Conservation (phyloP, 2,329 filamentous ascomycete species). For the Neofusicoccum sp. region DNA sequence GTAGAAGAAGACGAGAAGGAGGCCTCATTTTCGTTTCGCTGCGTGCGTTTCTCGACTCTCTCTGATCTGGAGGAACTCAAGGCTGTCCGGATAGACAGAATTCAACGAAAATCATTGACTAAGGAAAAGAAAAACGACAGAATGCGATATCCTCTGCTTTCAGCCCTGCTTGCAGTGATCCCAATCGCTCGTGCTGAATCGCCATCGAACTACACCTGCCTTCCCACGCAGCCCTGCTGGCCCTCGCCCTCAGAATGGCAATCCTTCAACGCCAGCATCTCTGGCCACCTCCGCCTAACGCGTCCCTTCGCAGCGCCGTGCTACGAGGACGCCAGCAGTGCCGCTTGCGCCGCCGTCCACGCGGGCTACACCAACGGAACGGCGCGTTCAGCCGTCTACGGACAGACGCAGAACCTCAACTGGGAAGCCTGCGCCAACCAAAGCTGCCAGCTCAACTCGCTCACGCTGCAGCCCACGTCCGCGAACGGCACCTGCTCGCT, state of each 20-base stretch:
- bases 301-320: slow-evolving; percentile 17
- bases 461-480: not conserved
- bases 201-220: not conserved
- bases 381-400: slow-evolving; percentile 11
- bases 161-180: too few relatives aligned
- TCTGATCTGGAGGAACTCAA: too few relatives aligned
- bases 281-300: slow-evolving; percentile 3
- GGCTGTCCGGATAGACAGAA: too few relatives aligned
- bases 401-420: slow-evolving; percentile 17
- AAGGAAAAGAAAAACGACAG: too few relatives aligned
- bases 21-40: too few relatives aligned
- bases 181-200: too few relatives aligned
- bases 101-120: too few relatives aligned
- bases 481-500: slow-evolving; percentile 7
- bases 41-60: too few relatives aligned
- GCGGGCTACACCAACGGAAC: not conserved
- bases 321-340: slow-evolving; percentile 9
- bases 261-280: slow-evolving; percentile 12
- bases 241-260: slow-evolving; percentile 13
- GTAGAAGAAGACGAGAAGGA: too few relatives aligned
- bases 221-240: slow-evolving; percentile 14
- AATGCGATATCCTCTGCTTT: too few relatives aligned
- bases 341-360: not conserved
- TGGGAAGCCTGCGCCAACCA: slow-evolving; percentile 15
- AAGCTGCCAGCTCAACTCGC: not conserved